Evolutionary conservation across 257 asterid species (phyloP).

Genomic region (Leonotis leonurus): DNA sequence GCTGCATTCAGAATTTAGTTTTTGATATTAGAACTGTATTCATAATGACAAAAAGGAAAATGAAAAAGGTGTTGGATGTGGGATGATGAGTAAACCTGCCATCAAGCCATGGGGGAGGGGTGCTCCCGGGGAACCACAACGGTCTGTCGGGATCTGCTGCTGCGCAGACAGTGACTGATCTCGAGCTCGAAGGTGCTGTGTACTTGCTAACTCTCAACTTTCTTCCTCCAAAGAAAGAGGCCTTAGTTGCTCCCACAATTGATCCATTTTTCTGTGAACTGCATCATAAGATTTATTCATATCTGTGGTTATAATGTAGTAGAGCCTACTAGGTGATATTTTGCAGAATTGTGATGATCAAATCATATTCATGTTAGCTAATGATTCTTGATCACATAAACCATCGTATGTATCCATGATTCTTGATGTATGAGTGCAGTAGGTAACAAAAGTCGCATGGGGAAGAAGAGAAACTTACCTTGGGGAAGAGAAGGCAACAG

Average conservation of each 20-base stretch:
- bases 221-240: slow-evolving; percentile 72
- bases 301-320: background rate
- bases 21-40: slow-evolving; percentile 1
- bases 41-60: background rate
- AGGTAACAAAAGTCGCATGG: background rate
- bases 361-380: background rate
- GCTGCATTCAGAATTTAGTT: slow-evolving; percentile 41
- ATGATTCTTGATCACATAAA: background rate
- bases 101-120: slow-evolving; percentile 96
- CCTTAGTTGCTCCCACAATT: slow-evolving; percentile 50
- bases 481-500: slow-evolving; percentile 73
- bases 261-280: slow-evolving; percentile 66
- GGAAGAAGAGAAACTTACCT: slow-evolving; percentile 43
- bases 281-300: slow-evolving; percentile 13
- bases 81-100: slow-evolving; percentile 52
- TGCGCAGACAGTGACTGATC: slow-evolving; percentile 43
- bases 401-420: background rate
- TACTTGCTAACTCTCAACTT: slow-evolving; percentile 52
- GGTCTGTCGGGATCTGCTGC: slow-evolving; percentile 89
- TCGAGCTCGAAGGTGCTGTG: slow-evolving; percentile 30
- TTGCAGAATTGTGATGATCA: background rate
- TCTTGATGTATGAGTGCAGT: background rate
- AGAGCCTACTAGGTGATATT: background rate
- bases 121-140: slow-evolving; percentile 98
- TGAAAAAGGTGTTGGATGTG: background rate